Percentiles rank a stretch among this genome's conserved stretches.
phyloP scores from a whole-genome alignment of 2,329 filamentous ascomycete genomes.

The Colletotrichum limetticola region DNA sequence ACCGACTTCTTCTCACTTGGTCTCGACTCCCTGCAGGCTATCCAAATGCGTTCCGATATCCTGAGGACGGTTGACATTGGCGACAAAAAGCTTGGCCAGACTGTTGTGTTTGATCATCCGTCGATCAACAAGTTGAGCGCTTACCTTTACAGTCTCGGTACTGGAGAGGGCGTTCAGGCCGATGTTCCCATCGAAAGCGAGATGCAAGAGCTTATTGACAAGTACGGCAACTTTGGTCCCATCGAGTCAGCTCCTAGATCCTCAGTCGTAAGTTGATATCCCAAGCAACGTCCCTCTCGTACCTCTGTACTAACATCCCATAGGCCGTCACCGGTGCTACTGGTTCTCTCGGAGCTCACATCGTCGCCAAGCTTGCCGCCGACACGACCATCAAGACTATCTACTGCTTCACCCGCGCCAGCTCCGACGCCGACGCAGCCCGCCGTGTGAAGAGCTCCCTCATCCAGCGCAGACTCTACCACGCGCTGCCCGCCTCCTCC shows the following conservation, averaged over 20 bases:
- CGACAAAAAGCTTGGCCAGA: conserved; percentile 59
- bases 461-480: conserved; percentile 47
- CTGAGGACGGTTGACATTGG: conserved; percentile 61
- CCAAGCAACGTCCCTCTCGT: too few species aligned
- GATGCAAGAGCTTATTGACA: conserved; percentile 39
- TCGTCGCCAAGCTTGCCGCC: conserved; percentile 67
- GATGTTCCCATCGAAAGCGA: conserved; percentile 43
- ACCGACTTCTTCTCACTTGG: conserved; percentile 69
- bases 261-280: conserved; percentile 2
- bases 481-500: conserved; percentile 36
- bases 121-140: conserved; percentile 57
- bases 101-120: conserved; percentile 68
- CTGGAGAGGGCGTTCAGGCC: conserved; percentile 44
- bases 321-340: conserved; percentile 71
- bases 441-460: conserved; percentile 38
- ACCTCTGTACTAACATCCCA: background rate
- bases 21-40: conserved; percentile 68
- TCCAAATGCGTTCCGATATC: conserved; percentile 64
- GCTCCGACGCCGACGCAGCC: conserved; percentile 36
- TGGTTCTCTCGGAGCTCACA: conserved; percentile 71
- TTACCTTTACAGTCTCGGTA: conserved; percentile 54
- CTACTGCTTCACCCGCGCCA: conserved; percentile 63
- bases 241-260: background rate
- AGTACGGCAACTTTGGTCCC: conserved; percentile 34
- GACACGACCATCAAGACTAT: conserved; percentile 64